phyloP scores from a whole-genome alignment of 1,284 basidiomycete genomes.

The Apiotrichum gracile region DNA sequence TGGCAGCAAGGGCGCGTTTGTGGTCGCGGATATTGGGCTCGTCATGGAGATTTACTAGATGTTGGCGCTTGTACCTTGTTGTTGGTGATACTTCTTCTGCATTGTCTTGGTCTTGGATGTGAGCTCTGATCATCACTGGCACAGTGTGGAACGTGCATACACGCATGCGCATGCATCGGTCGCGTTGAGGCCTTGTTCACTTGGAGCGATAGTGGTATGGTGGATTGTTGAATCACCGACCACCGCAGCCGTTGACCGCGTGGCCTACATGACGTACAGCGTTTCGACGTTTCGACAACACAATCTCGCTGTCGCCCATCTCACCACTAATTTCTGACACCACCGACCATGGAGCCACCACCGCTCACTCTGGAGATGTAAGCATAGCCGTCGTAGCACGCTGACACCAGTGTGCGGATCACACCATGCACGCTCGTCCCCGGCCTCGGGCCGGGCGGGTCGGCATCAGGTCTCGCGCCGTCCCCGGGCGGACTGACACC shows the following conservation, averaged over 20 bases:
- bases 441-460: too few relatives aligned
- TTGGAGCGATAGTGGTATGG: too few relatives aligned
- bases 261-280: not conserved
- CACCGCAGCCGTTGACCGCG: too few relatives aligned
- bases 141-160: too few relatives aligned
- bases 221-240: too few relatives aligned
- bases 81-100: too few relatives aligned
- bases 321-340: not conserved
- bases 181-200: too few relatives aligned
- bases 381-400: not conserved
- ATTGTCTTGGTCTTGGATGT: too few relatives aligned
- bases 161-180: too few relatives aligned
- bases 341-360: conserved; percentile 18
- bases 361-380: conserved; percentile 28
- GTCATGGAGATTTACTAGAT: conserved; percentile 2
- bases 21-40: conserved; percentile 39
- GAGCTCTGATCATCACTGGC: too few relatives aligned
- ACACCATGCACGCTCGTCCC: conserved; percentile 10
- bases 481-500: not conserved
- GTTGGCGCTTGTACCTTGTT: not conserved
- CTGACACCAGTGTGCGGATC: not conserved
- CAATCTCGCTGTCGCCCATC: not conserved
- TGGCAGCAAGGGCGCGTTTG: conserved; percentile 33
- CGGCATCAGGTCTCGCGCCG: too few relatives aligned
- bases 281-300: not conserved